Conservation (phyloP, 1,139 yeast species). For the Magnusiomyces suaveolens region DNA sequence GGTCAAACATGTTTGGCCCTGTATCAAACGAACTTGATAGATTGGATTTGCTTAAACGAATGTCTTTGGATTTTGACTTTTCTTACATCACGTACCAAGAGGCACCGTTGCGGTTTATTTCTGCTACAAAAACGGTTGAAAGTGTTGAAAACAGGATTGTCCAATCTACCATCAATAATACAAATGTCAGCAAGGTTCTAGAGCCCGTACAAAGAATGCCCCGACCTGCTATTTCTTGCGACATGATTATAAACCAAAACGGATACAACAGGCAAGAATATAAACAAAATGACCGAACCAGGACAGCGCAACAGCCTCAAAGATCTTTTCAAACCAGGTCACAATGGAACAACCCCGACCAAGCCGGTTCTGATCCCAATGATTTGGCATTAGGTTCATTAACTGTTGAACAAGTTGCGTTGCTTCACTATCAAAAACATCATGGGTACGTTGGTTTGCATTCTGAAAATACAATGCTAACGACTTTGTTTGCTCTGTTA, state of each 20-base stretch:
- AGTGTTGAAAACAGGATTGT: not conserved
- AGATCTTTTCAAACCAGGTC: not conserved
- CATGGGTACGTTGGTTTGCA: conserved; percentile 32
- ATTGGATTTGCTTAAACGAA: not conserved
- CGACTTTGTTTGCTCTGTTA: conserved; percentile 27
- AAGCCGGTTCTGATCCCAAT: no score
- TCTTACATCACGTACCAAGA: not conserved
- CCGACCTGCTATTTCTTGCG: not conserved
- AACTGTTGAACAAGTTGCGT: conserved; percentile 30
- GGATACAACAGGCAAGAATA: not conserved
- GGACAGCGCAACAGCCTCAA: not conserved
- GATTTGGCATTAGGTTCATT: no score
- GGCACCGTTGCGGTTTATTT: not conserved
- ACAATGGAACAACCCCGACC: conserved; percentile 13
- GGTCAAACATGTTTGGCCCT: not conserved
- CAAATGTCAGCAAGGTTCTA: not conserved
- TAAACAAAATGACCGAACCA: not conserved
- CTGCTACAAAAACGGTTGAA: not conserved
- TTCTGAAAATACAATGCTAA: conserved; percentile 30
- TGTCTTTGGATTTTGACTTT: not conserved
- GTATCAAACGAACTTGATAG: not conserved
- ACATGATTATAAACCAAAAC: not conserved
- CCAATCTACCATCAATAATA: not conserved
- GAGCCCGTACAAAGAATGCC: not conserved
- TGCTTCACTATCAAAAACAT: conserved; percentile 24